Conservation (phyloP, 2,329 filamentous ascomycete genomes). For the Aureobasidium melanogenum region DNA sequence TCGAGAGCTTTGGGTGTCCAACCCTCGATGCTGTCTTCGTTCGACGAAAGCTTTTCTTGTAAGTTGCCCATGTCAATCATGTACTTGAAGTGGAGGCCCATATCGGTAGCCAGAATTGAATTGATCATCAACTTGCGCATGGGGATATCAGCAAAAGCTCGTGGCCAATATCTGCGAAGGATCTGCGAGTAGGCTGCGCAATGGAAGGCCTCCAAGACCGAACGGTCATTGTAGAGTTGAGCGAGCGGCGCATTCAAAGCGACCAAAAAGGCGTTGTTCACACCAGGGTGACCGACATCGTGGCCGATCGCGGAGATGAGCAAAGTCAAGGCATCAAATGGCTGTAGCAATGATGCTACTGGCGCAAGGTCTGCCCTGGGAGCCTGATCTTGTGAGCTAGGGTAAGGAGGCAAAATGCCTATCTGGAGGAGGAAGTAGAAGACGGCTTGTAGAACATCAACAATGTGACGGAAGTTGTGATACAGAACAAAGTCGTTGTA, state of each 20-base stretch:
- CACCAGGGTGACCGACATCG: conserved; percentile 92
- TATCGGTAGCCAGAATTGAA: conserved; percentile 94
- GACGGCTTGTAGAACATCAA: conserved; percentile 86
- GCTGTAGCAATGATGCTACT: conserved; percentile 66
- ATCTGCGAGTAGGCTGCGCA: conserved; percentile 97
- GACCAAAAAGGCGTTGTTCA: conserved; percentile 94
- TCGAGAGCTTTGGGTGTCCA: conserved; percentile 72
- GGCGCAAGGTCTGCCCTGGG: not conserved
- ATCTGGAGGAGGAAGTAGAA: conserved; percentile 82
- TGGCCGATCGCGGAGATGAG: conserved; percentile 95
- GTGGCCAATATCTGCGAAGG: conserved; percentile 82
- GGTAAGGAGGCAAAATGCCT: conserved; percentile 64
- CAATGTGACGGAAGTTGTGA: conserved; percentile 95
- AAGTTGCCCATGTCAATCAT: conserved; percentile 80
- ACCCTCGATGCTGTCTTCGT: conserved; percentile 52
- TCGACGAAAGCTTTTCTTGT: conserved; percentile 66
- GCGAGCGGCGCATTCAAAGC: conserved; percentile 87
- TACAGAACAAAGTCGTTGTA: conserved; percentile 96
- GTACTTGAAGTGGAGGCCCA: conserved; percentile 94
- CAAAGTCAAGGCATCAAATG: conserved; percentile 81
- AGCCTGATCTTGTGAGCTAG: conserved; percentile 15
- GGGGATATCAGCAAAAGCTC: conserved; percentile 64
- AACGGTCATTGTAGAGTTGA: conserved; percentile 93
- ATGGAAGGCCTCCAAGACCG: conserved; percentile 93
- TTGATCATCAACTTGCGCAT: conserved; percentile 92